Conservation (phyloP, 148 eudicot genomes). For the Fagopyrum homotropicum region DNA sequence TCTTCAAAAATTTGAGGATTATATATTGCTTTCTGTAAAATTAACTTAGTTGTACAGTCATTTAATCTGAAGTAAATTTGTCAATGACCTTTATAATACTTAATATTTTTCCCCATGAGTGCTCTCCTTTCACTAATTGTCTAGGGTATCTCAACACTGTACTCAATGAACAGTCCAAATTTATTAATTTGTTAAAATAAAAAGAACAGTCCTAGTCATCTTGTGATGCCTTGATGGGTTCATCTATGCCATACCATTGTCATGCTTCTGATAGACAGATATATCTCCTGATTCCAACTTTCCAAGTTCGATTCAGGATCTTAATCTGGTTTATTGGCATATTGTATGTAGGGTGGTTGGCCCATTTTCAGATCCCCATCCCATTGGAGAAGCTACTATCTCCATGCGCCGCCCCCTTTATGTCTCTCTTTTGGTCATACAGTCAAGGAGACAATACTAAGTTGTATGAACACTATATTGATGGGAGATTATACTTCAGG, state of each 20-base stretch:
- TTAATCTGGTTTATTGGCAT: background rate
- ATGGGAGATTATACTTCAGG: background rate
- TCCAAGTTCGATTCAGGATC: background rate
- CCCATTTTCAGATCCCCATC: background rate
- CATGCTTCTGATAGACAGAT: background rate
- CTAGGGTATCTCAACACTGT: background rate
- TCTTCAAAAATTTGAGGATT: background rate
- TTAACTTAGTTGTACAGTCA: background rate
- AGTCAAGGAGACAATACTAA: background rate
- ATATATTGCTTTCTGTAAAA: background rate
- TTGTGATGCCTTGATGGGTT: background rate
- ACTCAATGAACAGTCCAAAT: background rate
- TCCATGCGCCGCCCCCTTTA: background rate
- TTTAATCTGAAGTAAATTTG: background rate
- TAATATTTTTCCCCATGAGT: background rate
- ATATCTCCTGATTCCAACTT: background rate
- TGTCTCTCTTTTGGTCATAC: background rate
- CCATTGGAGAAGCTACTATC: conserved; percentile 2
- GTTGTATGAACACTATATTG: background rate
- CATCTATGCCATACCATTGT: background rate
- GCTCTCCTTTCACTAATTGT: background rate
- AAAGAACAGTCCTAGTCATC: background rate
- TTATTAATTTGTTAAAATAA: background rate
- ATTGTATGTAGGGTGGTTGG: background rate
- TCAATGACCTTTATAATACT: background rate